These are phyloP conservation scores for Euphrasia confusa DNA, from an alignment of 257 asterid genomes.

Conservation along the genomic window DNA sequence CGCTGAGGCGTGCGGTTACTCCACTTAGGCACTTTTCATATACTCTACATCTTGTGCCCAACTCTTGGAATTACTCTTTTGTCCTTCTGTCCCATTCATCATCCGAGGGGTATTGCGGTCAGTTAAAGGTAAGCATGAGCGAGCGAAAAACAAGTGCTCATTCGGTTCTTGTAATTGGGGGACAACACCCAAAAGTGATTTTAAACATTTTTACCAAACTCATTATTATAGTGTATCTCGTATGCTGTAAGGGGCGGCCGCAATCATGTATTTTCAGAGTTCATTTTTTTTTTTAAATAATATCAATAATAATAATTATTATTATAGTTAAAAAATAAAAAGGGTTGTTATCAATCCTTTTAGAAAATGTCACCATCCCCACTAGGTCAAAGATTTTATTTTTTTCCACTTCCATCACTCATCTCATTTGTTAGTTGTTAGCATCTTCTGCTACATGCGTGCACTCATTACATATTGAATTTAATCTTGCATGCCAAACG, in stretches of 20 bases:
- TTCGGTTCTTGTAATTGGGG: constrained; percentile 44
- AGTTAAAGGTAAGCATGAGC: not conserved
- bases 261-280: constrained; percentile 44
- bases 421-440: constrained; percentile 18
- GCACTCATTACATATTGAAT: constrained; percentile 9
- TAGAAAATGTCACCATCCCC: constrained; percentile 32
- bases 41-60: too few relatives aligned
- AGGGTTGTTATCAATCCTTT: constrained; percentile 27
- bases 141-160: constrained; percentile 36
- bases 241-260: constrained; percentile 36
- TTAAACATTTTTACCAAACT: not conserved
- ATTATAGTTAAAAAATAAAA: not conserved
- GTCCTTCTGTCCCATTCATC: too few relatives aligned
- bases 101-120: constrained; percentile 26
- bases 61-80: too few relatives aligned
- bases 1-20: too few relatives aligned
- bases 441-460: constrained; percentile 27
- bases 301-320: not conserved
- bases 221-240: not conserved
- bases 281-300: constrained; percentile 23
- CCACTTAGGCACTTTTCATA: too few relatives aligned
- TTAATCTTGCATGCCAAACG: constrained; percentile 25
- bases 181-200: constrained; percentile 41
- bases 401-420: not conserved
- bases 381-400: constrained; percentile 38